phyloP scores from a whole-genome alignment of 148 eudicot species.

The Chenopodium album region DNA sequence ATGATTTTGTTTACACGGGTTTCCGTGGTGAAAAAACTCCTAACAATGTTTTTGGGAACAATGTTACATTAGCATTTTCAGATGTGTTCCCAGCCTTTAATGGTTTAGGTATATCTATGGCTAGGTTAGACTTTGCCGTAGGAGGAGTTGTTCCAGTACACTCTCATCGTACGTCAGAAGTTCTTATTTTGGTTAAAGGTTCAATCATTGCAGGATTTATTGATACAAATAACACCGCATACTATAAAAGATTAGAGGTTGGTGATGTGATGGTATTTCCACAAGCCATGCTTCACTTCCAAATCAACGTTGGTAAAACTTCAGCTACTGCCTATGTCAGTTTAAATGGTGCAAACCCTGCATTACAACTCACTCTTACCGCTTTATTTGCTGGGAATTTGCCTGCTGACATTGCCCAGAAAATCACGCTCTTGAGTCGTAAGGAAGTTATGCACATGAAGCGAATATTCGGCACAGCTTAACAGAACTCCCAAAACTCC shows the following conservation, averaged over 20 bases:
- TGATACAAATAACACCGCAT: not conserved
- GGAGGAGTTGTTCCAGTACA: not conserved
- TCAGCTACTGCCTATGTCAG: not conserved
- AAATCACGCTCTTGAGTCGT: no score
- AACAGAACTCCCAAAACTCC: no score
- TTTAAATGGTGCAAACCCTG: not conserved
- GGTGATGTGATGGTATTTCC: not conserved
- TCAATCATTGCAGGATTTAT: not conserved
- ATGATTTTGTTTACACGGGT: not conserved
- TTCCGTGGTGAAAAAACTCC: not conserved
- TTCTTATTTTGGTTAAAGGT: not conserved
- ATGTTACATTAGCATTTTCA: not conserved
- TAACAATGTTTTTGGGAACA: not conserved
- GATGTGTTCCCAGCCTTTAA: not conserved
- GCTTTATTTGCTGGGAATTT: no score
- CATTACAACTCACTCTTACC: no score
- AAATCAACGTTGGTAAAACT: no score
- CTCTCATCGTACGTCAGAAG: not conserved
- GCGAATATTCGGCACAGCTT: no score
- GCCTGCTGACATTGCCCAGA: no score
- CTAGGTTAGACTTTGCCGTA: not conserved
- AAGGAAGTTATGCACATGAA: no score
- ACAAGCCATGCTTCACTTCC: not conserved
- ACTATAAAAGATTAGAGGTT: not conserved
- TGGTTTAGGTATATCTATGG: not conserved